Percentiles rank a stretch among this genome's conserved stretches.
Conservation (phyloP, 164 flowering plant species). For the Chimonanthus salicifolius region DNA sequence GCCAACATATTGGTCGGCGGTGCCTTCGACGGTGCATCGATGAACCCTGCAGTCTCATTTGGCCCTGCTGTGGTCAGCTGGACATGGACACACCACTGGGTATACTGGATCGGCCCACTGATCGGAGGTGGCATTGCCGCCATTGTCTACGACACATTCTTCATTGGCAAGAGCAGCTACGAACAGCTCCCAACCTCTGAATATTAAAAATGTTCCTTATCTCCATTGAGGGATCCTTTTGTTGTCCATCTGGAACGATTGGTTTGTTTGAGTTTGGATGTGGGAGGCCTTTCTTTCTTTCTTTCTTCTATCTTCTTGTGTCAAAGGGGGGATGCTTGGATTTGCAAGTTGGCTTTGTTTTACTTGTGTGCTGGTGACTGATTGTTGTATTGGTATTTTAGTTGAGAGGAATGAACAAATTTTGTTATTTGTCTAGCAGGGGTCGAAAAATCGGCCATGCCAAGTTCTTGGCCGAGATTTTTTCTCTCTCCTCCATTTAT, state of each 20-base stretch:
- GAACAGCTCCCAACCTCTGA: constrained; percentile 35
- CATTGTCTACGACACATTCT: constrained; percentile 26
- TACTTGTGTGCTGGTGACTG: not conserved
- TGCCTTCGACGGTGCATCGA: constrained; percentile 46
- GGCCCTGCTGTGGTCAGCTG: constrained; percentile 47
- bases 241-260: not conserved
- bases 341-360: not conserved
- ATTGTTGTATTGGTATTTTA: not conserved
- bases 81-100: constrained; percentile 45
- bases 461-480: no score
- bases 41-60: constrained; percentile 46
- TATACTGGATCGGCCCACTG: constrained; percentile 44
- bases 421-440: no score
- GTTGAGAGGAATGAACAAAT: not conserved
- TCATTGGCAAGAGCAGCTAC: constrained; percentile 25
- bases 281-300: not conserved
- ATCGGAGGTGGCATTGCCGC: constrained; percentile 37
- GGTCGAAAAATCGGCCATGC: no score
- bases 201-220: constrained; percentile 14
- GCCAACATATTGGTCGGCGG: constrained; percentile 46
- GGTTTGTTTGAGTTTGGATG: not conserved
- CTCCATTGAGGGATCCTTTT: not conserved
- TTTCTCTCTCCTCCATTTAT: no score
- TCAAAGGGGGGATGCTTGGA: not conserved
- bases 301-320: no score